Evolutionary conservation across 495 filamentous ascomycete species (phyloP), one percentile per base, ranked within the genome.

Genomic region (Penicillium roqueforti): DNA sequence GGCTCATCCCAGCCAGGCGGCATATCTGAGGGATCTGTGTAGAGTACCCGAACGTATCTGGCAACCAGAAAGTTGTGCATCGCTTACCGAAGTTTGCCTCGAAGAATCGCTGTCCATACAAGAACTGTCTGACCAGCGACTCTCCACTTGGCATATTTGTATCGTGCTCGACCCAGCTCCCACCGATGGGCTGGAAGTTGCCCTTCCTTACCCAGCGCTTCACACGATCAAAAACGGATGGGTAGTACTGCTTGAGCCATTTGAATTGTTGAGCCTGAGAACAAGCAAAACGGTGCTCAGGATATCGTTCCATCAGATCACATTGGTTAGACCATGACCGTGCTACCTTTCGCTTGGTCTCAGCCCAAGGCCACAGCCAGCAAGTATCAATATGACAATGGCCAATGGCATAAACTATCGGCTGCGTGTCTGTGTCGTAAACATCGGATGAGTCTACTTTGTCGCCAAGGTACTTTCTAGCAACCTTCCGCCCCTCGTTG

Each of bases 331-430:
- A 89, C 92, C 93, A 98, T 1, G 92, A 97, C 19, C 93, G 83
- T 22, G 89, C 93, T 6, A 97, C 86, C 75, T 98, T 98, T 54
- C 93, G 87, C 68, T 96, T 97, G 1, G 93, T 98, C 77, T 98
- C 93, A n/a, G 90, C 93, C 80, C 87, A 97, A 3, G 93, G 93
- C 93, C 93, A 98, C 9, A 98, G 76, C 93, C 93, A 98, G 70
- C 92, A 96, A 23, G 88, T 92, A 72, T 95, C 93, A 58, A 98
- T 98, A 66, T 98, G 93, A 60, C 93, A 98, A 72, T 98, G 87
- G 3, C 93, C 93, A 54, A 96, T 92, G 18, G 83, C 93, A 62
- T 84, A 91, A 18, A 97, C 90, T 44, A 93, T 76, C 0, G 88
- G 82, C 28, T 87, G 71, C 5, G 83, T 84, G 40, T 83, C 84